Evolutionary conservation across 2,329 filamentous ascomycete species (phyloP).

Genomic region (Penicillium fuscoglaucum): DNA sequence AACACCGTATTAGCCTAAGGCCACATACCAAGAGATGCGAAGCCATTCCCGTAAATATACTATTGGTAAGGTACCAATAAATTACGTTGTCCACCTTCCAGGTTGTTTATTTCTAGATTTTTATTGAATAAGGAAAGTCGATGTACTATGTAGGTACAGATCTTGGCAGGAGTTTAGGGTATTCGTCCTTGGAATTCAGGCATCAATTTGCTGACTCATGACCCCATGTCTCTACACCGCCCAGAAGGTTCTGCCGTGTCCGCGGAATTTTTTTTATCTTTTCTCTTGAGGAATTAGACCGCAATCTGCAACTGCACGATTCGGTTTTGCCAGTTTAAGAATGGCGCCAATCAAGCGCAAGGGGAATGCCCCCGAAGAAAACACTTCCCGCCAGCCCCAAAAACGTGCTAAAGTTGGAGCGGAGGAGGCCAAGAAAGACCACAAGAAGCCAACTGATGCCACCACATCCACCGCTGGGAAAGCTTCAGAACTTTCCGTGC

Average conservation of each 20-base stretch:
- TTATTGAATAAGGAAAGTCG: no score
- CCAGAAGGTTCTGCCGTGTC: constrained; percentile 21
- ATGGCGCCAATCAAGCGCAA: constrained; percentile 52
- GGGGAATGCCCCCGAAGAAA: constrained; percentile 41
- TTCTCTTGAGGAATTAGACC: constrained; percentile 30
- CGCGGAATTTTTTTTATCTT: constrained; percentile 29
- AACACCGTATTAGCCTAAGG: no score
- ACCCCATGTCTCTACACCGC: constrained; percentile 16
- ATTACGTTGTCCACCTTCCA: no score
- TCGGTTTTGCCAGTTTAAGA: constrained; percentile 26
- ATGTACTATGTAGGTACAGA: background rate
- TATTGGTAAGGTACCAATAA: no score
- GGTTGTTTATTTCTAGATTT: no score
- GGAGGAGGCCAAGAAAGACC: constrained; percentile 37
- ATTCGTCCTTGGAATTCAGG: background rate
- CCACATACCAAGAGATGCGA: no score
- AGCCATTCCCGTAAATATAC: no score
- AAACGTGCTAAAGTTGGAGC: constrained; percentile 45
- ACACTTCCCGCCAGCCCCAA: constrained; percentile 37
- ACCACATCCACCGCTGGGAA: constrained; percentile 27
- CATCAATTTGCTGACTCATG: constrained; percentile 1
- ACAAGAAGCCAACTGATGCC: constrained; percentile 34
- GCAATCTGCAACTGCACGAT: constrained; percentile 28
- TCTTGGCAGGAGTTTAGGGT: background rate
- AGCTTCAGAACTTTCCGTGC: constrained; percentile 43